Percentiles rank a stretch among this genome's conserved stretches.
Evolutionary conservation across 1,284 basidiomycete genomes (phyloP).

Genomic region (Boletus smithii): DNA sequence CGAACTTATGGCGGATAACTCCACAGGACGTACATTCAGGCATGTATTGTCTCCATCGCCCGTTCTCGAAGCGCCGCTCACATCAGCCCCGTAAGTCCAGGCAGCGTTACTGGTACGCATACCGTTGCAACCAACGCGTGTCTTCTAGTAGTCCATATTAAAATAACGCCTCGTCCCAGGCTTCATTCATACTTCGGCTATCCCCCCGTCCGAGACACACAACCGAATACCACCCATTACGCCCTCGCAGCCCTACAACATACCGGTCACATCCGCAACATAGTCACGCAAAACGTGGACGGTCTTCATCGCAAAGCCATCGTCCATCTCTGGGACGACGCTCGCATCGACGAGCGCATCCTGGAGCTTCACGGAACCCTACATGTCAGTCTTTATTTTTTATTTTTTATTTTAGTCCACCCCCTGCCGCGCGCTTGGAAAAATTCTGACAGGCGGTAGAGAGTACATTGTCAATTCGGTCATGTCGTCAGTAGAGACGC

Average conservation of each 20-base stretch:
- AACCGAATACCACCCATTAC: slow-evolving; percentile 85
- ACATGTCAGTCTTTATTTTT: slow-evolving; percentile 50
- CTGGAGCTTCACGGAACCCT: slow-evolving; percentile 89
- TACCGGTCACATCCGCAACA: slow-evolving; percentile 53
- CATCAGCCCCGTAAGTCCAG: slow-evolving; percentile 35
- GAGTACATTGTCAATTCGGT: slow-evolving; percentile 69
- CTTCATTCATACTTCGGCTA: slow-evolving; percentile 85
- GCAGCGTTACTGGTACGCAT: slow-evolving; percentile 70
- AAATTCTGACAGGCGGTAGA: slow-evolving; percentile 38
- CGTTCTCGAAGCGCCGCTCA: slow-evolving; percentile 7
- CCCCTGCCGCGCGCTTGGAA: neutral
- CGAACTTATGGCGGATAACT: slow-evolving; percentile 70
- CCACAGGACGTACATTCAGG: slow-evolving; percentile 67
- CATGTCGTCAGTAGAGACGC: slow-evolving; percentile 64
- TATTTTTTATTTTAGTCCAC: neutral
- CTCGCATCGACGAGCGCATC: slow-evolving; percentile 46
- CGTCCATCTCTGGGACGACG: slow-evolving; percentile 37
- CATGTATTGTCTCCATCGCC: slow-evolving; percentile 28
- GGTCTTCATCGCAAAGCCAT: slow-evolving; percentile 82
- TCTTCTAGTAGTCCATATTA: neutral
- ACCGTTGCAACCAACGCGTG: neutral
- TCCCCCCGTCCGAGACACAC: slow-evolving; percentile 72
- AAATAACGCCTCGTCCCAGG: slow-evolving; percentile 40
- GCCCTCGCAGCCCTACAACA: slow-evolving; percentile 81
- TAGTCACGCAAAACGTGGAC: slow-evolving; percentile 93